Evolutionary conservation across 1,284 basidiomycete genomes (phyloP).

Genomic region (Heterobasidion irregulare): DNA sequence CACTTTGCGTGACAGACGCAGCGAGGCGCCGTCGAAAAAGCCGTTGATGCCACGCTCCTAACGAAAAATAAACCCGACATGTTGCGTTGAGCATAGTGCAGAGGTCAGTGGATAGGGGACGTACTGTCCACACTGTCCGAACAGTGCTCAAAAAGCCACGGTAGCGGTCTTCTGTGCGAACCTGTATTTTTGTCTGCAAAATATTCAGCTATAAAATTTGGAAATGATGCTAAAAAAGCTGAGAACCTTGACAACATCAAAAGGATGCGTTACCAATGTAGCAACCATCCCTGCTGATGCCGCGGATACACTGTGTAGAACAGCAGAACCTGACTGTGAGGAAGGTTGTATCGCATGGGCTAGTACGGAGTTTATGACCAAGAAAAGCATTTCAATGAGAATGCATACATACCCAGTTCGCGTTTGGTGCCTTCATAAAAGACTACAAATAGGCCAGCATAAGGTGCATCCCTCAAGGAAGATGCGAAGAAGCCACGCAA

Average conservation of each 20-base stretch:
- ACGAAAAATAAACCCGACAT: not conserved
- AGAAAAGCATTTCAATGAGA: not conserved
- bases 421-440: conserved; percentile 85
- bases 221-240: not conserved
- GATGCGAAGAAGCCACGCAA: conserved; percentile 89
- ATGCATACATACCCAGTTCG: conserved; percentile 43
- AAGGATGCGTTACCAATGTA: conserved; percentile 80
- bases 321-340: conserved; percentile 31
- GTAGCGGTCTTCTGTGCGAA: conserved; percentile 67
- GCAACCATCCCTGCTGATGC: conserved; percentile 75
- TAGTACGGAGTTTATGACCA: conserved; percentile 6
- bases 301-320: conserved; percentile 55
- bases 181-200: conserved; percentile 79
- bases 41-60: conserved; percentile 72
- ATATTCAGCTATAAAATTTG: not conserved
- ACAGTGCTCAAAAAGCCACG: conserved; percentile 61
- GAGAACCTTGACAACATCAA: conserved; percentile 83
- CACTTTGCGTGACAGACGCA: conserved; percentile 83
- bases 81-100: not conserved
- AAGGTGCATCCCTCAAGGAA: conserved; percentile 89
- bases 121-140: conserved; percentile 58
- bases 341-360: conserved; percentile 26
- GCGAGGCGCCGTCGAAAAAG: conserved; percentile 80
- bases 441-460: conserved; percentile 90
- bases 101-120: conserved; percentile 16